Evolutionary conservation across 2,329 filamentous ascomycete species (phyloP), one percentile per base, ranked within the genome.

Genomic region (Aspergillus sp.): DNA sequence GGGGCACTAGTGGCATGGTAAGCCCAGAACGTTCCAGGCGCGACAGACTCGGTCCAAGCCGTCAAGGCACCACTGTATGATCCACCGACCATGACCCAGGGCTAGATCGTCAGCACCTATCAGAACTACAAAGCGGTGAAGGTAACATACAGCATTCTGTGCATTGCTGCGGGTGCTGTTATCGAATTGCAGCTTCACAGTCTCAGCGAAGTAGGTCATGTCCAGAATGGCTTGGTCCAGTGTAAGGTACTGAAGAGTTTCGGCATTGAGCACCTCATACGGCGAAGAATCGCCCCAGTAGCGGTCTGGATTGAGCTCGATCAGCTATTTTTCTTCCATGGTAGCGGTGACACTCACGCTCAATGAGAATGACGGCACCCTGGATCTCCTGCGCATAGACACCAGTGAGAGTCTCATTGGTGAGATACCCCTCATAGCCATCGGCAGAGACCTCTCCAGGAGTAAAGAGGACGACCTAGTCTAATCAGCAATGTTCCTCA

Each of bases 231-330:
- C 73, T 65, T 87, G 82, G 17, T 82, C 73, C 13, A 87, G 73
- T 0, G 80, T 86, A 54, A 87, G 74, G 49, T 83, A 81, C 64
- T 83, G 80, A 58, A 88, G 71, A 41, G 81, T 85, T 62, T 82
- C 78, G 1, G 83, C 81, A 0, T 80, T 82, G 39, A 85, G 74
- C 13, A 80, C 70, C 8, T 74, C 65, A 64, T 80, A 86, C 0
- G 85, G 84, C 2, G 81, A 81, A 6, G 83, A 86, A 15, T 78
- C 76, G 3, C 85, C 85, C 80, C 81, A 87, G 71, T 84, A 87
- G 11, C 84, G 80, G 67, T 87, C 80, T 82, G 52, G 21, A 39
- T n/a, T 8, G 10, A 15, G 2, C 11, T 25, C 11, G 32, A 27
- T 25, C 32, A 30, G 19, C 8, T 32, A 27, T 7, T 3, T n/a